Evolutionary conservation across 306 rosid genomes (phyloP), one percentile per base, ranked within the genome.

Genomic region (Sindora glabra): DNA sequence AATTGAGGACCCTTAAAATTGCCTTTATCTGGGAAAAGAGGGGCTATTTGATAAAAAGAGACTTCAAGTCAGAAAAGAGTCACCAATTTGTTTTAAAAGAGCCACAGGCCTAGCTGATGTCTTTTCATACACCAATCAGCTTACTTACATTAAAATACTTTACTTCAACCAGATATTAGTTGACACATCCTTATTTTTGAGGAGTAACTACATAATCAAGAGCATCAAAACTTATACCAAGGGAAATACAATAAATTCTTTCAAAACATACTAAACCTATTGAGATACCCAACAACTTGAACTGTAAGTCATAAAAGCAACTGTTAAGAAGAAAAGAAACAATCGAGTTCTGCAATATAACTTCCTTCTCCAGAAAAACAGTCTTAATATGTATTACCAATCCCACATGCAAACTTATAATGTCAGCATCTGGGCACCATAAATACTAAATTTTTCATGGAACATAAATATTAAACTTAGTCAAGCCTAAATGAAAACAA

Each of bases 381-480:
- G 7, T 36, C 13, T 45, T 44, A 21, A 9, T n/a, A 53, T 40
- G 40, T 47, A 36, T n/a, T 37, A 46, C 32, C 19, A 17, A n/a
- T n/a, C n/a, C n/a, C n/a, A n/a, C n/a, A n/a, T n/a, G n/a, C n/a
- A n/a, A n/a, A n/a, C n/a, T n/a, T n/a, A n/a, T n/a, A n/a, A n/a
- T n/a, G n/a, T n/a, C n/a, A n/a, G n/a, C n/a, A n/a, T n/a, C n/a
- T n/a, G n/a, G n/a, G n/a, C n/a, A n/a, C n/a, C n/a, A n/a, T n/a
- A n/a, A n/a, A n/a, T n/a, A n/a, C n/a, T n/a, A n/a, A n/a, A n/a
- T n/a, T n/a, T n/a, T n/a, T n/a, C n/a, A n/a, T n/a, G n/a, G n/a
- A n/a, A 53, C 37, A 70, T 37, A 71, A 33, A 3, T 30, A 56
- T 38, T 25, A 66, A 66, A 67, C 24, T 32, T 15, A 37, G 11